Evolutionary conservation across 495 filamentous ascomycete genomes (phyloP), one percentile per base, ranked within the genome.

Genomic region (Clavariopsis aquatica): DNA sequence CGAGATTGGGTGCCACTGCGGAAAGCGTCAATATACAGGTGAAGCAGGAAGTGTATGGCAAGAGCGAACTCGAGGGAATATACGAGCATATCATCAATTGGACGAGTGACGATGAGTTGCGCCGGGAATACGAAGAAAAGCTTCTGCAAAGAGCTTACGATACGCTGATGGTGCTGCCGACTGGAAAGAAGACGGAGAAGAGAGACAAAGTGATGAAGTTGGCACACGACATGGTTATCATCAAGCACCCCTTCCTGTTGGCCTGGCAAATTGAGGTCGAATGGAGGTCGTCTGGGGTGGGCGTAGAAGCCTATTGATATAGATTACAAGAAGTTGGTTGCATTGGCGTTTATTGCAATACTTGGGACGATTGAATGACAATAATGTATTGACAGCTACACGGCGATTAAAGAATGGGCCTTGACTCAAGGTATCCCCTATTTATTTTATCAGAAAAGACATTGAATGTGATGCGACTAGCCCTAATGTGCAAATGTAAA

Each of bases 181-280:
- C 76, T 6, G 81, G 86, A 24, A 71, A 87, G 52, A 98, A 96
- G 72, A 60, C 72, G 2, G 74, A 76, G 4, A 92, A 96, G 70
- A 80, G 88, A 29, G 78, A 83, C 17, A 83, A 88, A 43, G 87
- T 96, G 1, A 75, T 83, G 70, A 88, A 87, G 55, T 75, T 92
- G 46, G 92, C 93, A 0, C 83, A 86, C 49, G 94, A 91, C 59
- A 92, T 98, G 86, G 93, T 98, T 52, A 93, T 97, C 65, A 90
- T 98, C 72, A 92, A 93, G 65, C 91, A 96, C 72, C 92, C 92
- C 0, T 97, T 89, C 75, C 84, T 88, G 60, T 79, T 95, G 23
- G 94, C 94, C 2, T 98, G 94, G 94, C 86, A 87, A 59, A 88
- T 96, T 64, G 83, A 87, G 28, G 80, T 98, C 43, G 90, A 97